These are phyloP conservation scores for Brasilioporus rufonigricans DNA, from an alignment of 768 basidiomycete genomes.

Conservation along the genomic window DNA sequence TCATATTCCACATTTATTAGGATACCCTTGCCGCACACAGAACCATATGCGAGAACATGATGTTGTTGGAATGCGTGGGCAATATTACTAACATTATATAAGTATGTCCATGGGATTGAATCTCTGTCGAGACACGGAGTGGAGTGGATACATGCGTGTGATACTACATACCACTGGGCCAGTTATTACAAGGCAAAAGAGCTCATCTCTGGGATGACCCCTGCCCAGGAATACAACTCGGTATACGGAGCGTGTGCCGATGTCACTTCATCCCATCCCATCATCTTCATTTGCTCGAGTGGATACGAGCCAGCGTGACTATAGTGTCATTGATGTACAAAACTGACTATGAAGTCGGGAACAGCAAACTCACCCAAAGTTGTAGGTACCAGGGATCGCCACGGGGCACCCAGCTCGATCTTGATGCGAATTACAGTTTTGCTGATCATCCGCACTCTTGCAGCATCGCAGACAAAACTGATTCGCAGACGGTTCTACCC, in stretches of 20 bases:
- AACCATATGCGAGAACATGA: background rate
- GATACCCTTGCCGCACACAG: background rate
- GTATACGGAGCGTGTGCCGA: too few species aligned
- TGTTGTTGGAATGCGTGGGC: too few species aligned
- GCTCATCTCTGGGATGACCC: too few species aligned
- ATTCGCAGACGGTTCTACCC: constrained; percentile 44
- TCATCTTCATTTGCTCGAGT: too few species aligned
- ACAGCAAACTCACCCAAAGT: constrained; percentile 40
- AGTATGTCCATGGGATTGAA: too few species aligned
- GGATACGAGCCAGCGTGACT: constrained; percentile 14
- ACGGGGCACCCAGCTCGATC: constrained; percentile 42
- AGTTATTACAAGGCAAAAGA: too few species aligned
- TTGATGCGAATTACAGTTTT: constrained; percentile 50
- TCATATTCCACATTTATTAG: background rate
- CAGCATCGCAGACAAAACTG: constrained; percentile 54
- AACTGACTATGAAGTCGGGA: constrained; percentile 28
- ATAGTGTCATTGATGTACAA: constrained; percentile 1
- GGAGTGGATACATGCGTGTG: too few species aligned
- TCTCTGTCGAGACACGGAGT: too few species aligned
- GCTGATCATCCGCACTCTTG: constrained; percentile 38
- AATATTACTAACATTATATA: too few species aligned
- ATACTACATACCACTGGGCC: too few species aligned
- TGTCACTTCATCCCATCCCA: too few species aligned
- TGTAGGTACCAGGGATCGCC: constrained; percentile 47
- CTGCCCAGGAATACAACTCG: too few species aligned